phyloP scores from a whole-genome alignment of 176 grass and related monocot species.

The Dendrocalamus sinicus region DNA sequence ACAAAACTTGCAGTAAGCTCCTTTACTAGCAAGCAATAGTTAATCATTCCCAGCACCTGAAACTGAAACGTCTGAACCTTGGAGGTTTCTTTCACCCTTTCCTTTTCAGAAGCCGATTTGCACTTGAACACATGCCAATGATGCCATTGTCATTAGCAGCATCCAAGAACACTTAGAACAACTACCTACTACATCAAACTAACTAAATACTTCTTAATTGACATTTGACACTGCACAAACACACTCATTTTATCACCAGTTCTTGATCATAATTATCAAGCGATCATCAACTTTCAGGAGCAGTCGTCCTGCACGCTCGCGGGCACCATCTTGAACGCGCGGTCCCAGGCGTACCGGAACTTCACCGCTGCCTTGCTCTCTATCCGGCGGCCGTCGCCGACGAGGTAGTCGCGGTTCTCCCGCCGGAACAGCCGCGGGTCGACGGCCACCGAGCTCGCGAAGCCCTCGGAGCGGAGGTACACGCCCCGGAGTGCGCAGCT shows the following conservation, averaged over 20 bases:
- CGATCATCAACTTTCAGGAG: neutral
- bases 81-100: neutral
- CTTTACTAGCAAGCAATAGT: neutral
- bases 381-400: constrained; percentile 57
- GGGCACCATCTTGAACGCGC: constrained; percentile 66
- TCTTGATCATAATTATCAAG: neutral
- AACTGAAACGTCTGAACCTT: neutral
- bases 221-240: neutral
- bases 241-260: neutral
- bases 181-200: neutral
- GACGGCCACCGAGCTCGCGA: constrained; percentile 65
- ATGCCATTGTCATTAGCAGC: neutral
- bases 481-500: constrained; percentile 50
- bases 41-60: neutral
- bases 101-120: neutral
- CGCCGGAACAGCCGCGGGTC: constrained; percentile 66
- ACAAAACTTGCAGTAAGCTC: constrained; percentile 23
- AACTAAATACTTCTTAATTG: neutral
- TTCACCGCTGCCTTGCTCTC: constrained; percentile 29
- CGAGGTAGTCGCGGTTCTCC: constrained; percentile 50
- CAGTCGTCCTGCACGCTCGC: constrained; percentile 51
- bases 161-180: neutral
- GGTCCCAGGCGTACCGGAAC: constrained; percentile 78
- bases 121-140: neutral
- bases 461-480: constrained; percentile 60